Conservation (phyloP, 2,329 filamentous ascomycete genomes). For the Diaporthe sp. region DNA sequence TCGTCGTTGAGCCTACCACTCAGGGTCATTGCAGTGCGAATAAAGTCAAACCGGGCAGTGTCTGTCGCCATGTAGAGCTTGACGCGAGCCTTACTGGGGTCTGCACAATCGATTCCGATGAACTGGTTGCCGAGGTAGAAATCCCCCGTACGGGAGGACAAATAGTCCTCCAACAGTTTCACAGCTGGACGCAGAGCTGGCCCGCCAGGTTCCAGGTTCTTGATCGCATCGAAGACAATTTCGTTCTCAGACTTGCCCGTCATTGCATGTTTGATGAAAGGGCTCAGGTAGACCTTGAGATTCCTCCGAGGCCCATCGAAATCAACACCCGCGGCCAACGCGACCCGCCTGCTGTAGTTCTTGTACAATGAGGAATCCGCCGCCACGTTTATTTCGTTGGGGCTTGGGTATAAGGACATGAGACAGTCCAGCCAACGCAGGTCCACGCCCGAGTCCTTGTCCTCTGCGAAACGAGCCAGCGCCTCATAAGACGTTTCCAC, state of each 20-base stretch:
- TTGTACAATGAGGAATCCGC: not conserved
- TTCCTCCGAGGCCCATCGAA: not conserved
- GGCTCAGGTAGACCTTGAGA: not conserved
- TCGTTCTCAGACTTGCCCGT: not conserved
- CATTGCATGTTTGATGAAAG: not conserved
- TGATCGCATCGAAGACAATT: not conserved
- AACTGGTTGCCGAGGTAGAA: constrained; percentile 11
- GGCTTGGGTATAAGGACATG: not conserved
- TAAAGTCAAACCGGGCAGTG: not conserved
- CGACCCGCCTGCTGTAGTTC: constrained; percentile 13
- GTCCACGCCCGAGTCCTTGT: not conserved
- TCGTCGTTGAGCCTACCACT: constrained; percentile 5
- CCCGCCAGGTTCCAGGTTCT: not conserved
- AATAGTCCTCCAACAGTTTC: not conserved
- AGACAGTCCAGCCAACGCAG: not conserved
- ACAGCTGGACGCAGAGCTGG: not conserved
- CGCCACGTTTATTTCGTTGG: not conserved
- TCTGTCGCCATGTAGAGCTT: constrained; percentile 3
- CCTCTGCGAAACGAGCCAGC: not conserved
- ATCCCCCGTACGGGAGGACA: not conserved
- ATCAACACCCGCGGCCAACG: not conserved
- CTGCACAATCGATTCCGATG: not conserved
- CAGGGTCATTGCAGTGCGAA: not conserved
- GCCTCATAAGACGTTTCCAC: not conserved
- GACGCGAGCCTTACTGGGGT: not conserved